These are phyloP conservation scores for Vigna reflexopilosa DNA, from an alignment of 306 rosid species.

Conservation along the genomic window DNA sequence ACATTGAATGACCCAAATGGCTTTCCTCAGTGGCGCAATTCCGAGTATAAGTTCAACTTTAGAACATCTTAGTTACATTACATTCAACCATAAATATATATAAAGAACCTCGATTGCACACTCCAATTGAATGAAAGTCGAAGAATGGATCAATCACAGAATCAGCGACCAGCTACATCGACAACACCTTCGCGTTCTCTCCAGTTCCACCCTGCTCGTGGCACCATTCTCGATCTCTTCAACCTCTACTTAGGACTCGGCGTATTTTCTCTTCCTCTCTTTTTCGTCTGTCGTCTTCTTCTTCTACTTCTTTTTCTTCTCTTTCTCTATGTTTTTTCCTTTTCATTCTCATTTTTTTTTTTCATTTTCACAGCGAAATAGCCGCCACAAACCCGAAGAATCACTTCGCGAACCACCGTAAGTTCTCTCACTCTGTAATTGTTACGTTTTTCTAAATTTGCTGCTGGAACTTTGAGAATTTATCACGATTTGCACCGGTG, in stretches of 20 bases:
- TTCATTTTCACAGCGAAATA: conserved; percentile 58
- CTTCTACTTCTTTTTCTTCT: too few species aligned
- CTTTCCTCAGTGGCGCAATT: background rate
- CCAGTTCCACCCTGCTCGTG: conserved; percentile 88
- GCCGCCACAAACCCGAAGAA: conserved; percentile 70
- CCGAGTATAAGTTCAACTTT: background rate
- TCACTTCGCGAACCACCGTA: conserved; percentile 68
- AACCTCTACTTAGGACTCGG: conserved; percentile 89
- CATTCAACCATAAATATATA: background rate
- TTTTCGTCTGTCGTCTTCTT: background rate
- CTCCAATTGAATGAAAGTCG: conserved; percentile 27
- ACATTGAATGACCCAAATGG: background rate
- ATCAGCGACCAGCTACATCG: conserved; percentile 57
- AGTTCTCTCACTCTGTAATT: conserved; percentile 25
- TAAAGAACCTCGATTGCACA: background rate
- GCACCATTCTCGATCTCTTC: conserved; percentile 81
- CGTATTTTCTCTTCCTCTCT: background rate
- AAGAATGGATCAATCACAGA: conserved; percentile 85
- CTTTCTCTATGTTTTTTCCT: background rate
- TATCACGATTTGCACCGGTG: background rate
- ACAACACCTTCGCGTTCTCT: conserved; percentile 55
- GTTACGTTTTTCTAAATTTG: background rate
- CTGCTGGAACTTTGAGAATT: background rate
- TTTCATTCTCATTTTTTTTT: background rate
- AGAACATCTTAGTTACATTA: background rate